Evolutionary conservation across 2,329 filamentous ascomycete species (phyloP).

Genomic region (Ophiostoma sp.): DNA sequence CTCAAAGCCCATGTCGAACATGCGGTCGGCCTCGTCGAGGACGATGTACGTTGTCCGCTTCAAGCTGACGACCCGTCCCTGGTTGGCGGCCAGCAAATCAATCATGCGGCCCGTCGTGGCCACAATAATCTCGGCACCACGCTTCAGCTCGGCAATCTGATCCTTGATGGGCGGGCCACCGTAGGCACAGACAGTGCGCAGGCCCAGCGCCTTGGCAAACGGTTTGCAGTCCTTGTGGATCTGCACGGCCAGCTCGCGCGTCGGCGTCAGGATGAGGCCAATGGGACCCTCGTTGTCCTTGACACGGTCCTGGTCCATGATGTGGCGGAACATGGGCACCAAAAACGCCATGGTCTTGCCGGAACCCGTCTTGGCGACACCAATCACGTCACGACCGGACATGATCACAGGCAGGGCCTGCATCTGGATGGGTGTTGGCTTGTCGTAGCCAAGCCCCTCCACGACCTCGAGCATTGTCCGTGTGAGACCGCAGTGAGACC

Average conservation of each 20-base stretch:
- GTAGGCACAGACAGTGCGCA: slow-evolving; percentile 89
- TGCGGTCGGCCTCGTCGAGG: slow-evolving; percentile 93
- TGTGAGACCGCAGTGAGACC: slow-evolving; percentile 91
- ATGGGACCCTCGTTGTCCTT: slow-evolving; percentile 85
- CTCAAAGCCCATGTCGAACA: slow-evolving; percentile 99
- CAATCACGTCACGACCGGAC: slow-evolving; percentile 93
- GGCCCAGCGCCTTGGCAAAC: slow-evolving; percentile 80
- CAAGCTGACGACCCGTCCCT: slow-evolving; percentile 90
- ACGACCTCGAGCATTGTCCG: slow-evolving; percentile 86
- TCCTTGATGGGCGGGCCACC: slow-evolving; percentile 95
- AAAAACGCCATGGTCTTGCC: slow-evolving; percentile 96
- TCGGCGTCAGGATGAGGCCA: slow-evolving; percentile 87
- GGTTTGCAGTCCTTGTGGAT: slow-evolving; percentile 95
- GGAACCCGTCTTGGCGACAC: slow-evolving; percentile 95
- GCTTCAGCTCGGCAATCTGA: slow-evolving; percentile 94
- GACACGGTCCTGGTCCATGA: slow-evolving; percentile 85
- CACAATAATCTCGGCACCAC: slow-evolving; percentile 91
- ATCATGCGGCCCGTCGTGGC: slow-evolving; percentile 95
- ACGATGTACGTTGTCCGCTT: slow-evolving; percentile 90
- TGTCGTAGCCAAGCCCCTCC: slow-evolving; percentile 76
- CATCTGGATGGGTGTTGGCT: slow-evolving; percentile 89
- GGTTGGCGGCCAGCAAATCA: slow-evolving; percentile 88
- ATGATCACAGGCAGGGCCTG: slow-evolving; percentile 94
- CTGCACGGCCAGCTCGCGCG: slow-evolving; percentile 87
- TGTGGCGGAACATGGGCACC: slow-evolving; percentile 96